Base-by-base conservation (phyloP, 805 yeast genomes). In the Diddensiella transvaalensis region DNA sequence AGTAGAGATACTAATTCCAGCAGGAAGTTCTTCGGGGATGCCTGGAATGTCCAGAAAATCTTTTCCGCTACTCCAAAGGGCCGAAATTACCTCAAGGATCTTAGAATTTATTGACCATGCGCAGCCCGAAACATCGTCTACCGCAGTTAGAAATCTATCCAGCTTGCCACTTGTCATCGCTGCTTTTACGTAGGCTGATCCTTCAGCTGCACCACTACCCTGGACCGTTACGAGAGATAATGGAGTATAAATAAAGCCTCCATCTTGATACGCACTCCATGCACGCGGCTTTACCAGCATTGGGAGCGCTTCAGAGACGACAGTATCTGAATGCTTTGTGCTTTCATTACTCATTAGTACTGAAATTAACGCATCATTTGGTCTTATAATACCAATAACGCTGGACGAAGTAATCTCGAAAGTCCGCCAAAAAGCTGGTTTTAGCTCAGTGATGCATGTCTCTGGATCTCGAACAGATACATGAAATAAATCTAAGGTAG, bases 351-450 rank as follows among this genome's bases (percentile, higher is more conserved):
- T 79, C 8, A 85, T 80, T 42, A 91, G 66, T 58, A 77, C 79
- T 19, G 77, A 72, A 2, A 82, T 75, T 42, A 91, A 74, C 6
- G 77, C 73, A 52, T 79, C 78, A 64, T 91, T 96, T 5, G 87
- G 68, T 49, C 80, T 82, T 50, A 91, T 70, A 11, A 89, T 81
- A 35, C 99, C 99, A 22, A 86, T 67, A 59, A 81, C 84, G 48
- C 79, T 78, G 26, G 96, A 95, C 46, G 77, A 76, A 42, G 77
- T 75, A 58, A 81, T 85, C 64, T 85, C 90, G 64, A 85, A 89
- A 2, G 88, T 78, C 60, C 90, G 98, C 54, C 82, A 82, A 60
- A 93, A 85, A 1, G 97, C 98, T 1, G 97, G 96, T 10, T 87
- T 89, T 29, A 74, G 71, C 19, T 88, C 91, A 24, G 67, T 67